Base-by-base conservation (phyloP, 2,329 filamentous ascomycete species). In the Colletotrichum higginsianum region DNA sequence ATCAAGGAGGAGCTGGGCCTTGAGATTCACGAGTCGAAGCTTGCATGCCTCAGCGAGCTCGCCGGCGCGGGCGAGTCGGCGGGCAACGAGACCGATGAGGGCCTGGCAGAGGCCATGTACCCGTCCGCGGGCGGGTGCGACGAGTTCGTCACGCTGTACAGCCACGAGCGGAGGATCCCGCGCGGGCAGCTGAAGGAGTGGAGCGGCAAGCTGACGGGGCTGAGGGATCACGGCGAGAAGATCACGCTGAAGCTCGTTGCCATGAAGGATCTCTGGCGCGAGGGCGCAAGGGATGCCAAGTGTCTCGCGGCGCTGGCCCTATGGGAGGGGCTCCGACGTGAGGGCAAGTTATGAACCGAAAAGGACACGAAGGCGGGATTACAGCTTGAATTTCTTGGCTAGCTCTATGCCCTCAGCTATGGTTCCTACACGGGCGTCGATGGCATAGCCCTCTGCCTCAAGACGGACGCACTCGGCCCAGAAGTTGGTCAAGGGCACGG, bases 381-480 rank as follows among this genome's bases (percentile, higher is more conserved):
- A 85, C 30, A 88, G 77, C 74, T 83, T 84, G 67, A 88, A 84
- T 73, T 82, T 81, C 83, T 90, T 92, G 23, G 92, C 92, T 73
- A 94, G 82, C 78, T 95, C 90, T 71, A 96, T 91, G 0, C 93
- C 93, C 80, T 96, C 93, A 0, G 93, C 94, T 56, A 96, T 82
- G 6, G 92, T 94, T 1, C 92, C 93, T 2, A 96, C 91, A 49
- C 93, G 86, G 7, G 93, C 93, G 80, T 96, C 94, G 75, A 96
- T 93, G 1, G 92, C 93, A 80, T 89, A 95, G 0, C 94, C 94
- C 74, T 94, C 84, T 2, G 83, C 83, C 78, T 95, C 93, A 1
- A 95, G 84, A 74, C 80, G 87, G 79, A 90, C 89, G 78, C 91
- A 91, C 78, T 92, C 90, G 0, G 86, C 86, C 84, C 92, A 94